A percentile compares a stretch with the other conserved stretches of the same genome.
phyloP scores from a whole-genome alignment of 306 rosid species.

The Sechiopsis laciniata region DNA sequence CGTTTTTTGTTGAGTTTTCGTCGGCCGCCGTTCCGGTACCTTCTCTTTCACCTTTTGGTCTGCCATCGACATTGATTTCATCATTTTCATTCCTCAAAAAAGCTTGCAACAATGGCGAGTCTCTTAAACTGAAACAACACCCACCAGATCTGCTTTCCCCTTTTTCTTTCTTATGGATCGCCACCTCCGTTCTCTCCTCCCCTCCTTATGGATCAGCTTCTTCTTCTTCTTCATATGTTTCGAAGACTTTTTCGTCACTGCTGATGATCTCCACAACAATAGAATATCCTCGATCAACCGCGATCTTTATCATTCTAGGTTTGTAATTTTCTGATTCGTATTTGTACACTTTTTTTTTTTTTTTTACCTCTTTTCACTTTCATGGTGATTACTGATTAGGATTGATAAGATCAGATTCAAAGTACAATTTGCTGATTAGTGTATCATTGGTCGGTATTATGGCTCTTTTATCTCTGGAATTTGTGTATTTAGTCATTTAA shows the following conservation, averaged over 20 bases:
- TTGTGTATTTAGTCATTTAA: background rate
- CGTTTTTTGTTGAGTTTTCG: background rate
- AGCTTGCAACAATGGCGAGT: constrained; percentile 14
- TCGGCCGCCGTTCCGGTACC: background rate
- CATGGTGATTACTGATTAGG: background rate
- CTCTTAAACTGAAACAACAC: background rate
- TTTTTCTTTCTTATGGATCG: constrained; percentile 47
- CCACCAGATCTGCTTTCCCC: constrained; percentile 4
- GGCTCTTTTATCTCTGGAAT: background rate
- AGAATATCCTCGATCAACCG: constrained; percentile 48
- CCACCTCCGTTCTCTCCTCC: constrained; percentile 34
- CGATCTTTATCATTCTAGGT: constrained; percentile 95
- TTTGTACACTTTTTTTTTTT: background rate
- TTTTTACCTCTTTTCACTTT: background rate
- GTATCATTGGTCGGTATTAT: background rate
- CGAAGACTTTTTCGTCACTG: constrained; percentile 41
- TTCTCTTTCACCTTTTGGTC: too few species aligned
- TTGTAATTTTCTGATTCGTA: background rate
- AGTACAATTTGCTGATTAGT: background rate
- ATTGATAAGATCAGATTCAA: background rate
- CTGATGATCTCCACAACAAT: constrained; percentile 27
- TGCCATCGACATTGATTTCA: too few species aligned
- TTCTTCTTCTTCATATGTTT: constrained; percentile 34
- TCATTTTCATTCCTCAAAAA: background rate
- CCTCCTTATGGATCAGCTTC: constrained; percentile 25